Percentiles rank a stretch among this genome's conserved stretches.
These are phyloP conservation scores for Krasilnikovozyma curviuscula DNA, from an alignment of 768 basidiomycete genomes.

Conservation along the genomic window DNA sequence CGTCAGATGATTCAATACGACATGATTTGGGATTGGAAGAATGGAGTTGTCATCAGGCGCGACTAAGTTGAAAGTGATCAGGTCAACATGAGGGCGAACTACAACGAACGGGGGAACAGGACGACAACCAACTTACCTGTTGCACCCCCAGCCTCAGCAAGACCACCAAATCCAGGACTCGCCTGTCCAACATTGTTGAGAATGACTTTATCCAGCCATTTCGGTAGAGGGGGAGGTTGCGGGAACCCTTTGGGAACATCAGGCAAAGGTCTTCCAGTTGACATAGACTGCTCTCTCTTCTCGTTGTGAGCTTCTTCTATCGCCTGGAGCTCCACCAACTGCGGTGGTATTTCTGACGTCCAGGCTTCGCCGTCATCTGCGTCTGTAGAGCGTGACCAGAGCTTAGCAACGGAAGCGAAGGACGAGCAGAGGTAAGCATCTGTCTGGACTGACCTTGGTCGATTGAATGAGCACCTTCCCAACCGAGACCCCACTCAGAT, in stretches of 20 bases:
- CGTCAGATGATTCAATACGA: constrained; percentile 80
- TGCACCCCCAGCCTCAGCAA: neutral
- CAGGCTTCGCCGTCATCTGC: constrained; percentile 36
- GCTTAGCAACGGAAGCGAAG: too few species aligned
- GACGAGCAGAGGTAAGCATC: too few species aligned
- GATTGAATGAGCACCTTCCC: too few species aligned
- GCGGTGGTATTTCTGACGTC: constrained; percentile 60
- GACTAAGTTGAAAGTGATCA: too few species aligned
- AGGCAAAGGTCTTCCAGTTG: too few species aligned
- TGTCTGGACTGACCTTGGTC: too few species aligned
- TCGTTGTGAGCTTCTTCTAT: constrained; percentile 54
- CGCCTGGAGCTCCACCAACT: constrained; percentile 55
- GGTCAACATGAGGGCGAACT: too few species aligned
- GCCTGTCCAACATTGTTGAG: constrained; percentile 35
- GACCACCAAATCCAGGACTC: neutral
- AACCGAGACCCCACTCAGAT: constrained; percentile 4
- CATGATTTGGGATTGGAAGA: constrained; percentile 78
- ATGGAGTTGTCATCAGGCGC: constrained; percentile 64
- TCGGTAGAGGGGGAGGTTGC: constrained; percentile 65
- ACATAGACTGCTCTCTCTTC: too few species aligned
- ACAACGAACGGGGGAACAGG: too few species aligned
- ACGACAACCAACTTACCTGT: too few species aligned
- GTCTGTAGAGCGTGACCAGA: constrained; percentile 7
- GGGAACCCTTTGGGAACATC: constrained; percentile 41
- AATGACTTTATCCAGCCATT: constrained; percentile 85